Evolutionary conservation across 2,329 filamentous ascomycete species (phyloP), one percentile per base, ranked within the genome.

Genomic region (Aureobasidium sp.): DNA sequence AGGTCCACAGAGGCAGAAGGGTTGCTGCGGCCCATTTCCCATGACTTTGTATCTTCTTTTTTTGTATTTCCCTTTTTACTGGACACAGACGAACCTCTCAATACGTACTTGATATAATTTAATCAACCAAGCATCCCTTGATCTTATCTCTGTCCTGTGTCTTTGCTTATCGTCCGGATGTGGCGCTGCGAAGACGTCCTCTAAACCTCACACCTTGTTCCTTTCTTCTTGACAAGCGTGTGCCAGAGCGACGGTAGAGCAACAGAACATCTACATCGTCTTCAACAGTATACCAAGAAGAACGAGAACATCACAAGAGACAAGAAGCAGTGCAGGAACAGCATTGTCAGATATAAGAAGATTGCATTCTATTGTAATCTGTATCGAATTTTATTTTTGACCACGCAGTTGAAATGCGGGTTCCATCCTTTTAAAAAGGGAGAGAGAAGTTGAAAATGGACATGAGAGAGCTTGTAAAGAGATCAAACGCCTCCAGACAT

Each of bases 351-450:
- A 41, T 29, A 15, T 17, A 31, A 56, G 25, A 20, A 56, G 15
- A n/a, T 58, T 15, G 36, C 17, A 25, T 58, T 58, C 37, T 48
- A 59, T 34, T 29, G 34, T 47, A 61, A 42, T 56, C 56, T 47
- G 37, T 27, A 14, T 41, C 22, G n/a, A 41, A 31, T 57, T 57
- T 58, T 39, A 22, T 17, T 57, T 57, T 58, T 37, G 55, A 58
- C 55, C 55, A 58, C 41, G 55, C 55, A 58, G 55, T 58, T 58
- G 55, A 58, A 58, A 58, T 58, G 55, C 55, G 41, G 55, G 55
- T 58, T 58, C 55, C 42, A 39, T 58, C 51, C 51, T 55, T 44
- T 41, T 44, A 34, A 9, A 44, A 36, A 44, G 22, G 31, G 41
- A 20, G 41, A 6, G 31, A 31, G n/a, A 22, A 48, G 39, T 31